Conservation (phyloP, 2,329 filamentous ascomycete species). For the Teratosphaeria nubilosa region DNA sequence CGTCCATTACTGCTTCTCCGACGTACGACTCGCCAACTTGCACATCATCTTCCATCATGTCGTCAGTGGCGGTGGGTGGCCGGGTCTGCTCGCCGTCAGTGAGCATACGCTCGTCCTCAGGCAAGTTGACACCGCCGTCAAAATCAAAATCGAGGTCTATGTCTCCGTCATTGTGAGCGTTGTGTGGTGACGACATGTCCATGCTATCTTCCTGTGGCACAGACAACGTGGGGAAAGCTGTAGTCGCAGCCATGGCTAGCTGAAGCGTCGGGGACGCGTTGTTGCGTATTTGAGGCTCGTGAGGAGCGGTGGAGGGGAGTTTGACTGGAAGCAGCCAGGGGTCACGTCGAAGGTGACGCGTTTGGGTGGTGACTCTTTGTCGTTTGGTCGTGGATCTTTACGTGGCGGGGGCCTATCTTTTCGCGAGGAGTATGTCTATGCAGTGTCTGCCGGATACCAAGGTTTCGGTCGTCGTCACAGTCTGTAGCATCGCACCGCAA, state of each 20-base stretch:
- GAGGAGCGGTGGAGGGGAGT: background rate
- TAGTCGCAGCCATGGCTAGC: slow-evolving; percentile 13
- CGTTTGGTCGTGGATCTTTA: background rate
- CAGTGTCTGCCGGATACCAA: background rate
- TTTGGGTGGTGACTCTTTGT: background rate
- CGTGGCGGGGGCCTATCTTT: background rate
- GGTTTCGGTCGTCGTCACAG: background rate
- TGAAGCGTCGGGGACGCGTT: background rate
- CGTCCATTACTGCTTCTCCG: slow-evolving; percentile 22
- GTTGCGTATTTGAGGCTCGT: background rate
- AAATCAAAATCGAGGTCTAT: slow-evolving; percentile 49
- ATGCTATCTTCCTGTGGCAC: slow-evolving; percentile 38
- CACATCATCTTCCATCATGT: slow-evolving; percentile 24
- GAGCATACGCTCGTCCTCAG: slow-evolving; percentile 47
- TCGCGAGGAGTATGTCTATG: background rate
- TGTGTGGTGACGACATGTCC: slow-evolving; percentile 43
- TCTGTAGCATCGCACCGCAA: background rate
- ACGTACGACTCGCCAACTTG: slow-evolving; percentile 21
- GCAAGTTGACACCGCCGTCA: slow-evolving; percentile 13
- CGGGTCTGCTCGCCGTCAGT: slow-evolving; percentile 40
- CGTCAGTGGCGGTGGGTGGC: slow-evolving; percentile 27
- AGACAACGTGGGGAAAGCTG: slow-evolving; percentile 16
- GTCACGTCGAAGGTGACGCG: background rate
- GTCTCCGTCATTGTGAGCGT: slow-evolving; percentile 36
- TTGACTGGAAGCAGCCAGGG: background rate